phyloP scores from a whole-genome alignment of 257 asterid species.

The Rubia yunnanensis region DNA sequence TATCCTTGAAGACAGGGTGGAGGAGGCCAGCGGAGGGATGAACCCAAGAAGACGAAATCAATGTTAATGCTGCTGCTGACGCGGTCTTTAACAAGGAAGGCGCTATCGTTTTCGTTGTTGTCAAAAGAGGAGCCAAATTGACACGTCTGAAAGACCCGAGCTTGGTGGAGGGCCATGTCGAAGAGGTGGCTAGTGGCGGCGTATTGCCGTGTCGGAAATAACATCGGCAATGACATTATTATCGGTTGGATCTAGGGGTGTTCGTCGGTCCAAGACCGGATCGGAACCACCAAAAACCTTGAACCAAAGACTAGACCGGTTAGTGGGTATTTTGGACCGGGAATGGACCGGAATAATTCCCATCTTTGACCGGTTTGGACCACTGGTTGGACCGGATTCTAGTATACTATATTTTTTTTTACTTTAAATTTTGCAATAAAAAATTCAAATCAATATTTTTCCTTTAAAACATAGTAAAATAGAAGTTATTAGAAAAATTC shows the following conservation, averaged over 20 bases:
- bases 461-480: no score
- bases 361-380: no score
- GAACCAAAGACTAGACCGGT: no score
- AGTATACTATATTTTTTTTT: no score
- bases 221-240: slow-evolving; percentile 36
- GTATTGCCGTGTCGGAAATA: slow-evolving; percentile 63
- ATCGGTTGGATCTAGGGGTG: not conserved
- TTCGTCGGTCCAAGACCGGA: no score
- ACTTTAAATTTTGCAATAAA: no score
- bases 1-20: slow-evolving; percentile 79
- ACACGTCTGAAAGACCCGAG: slow-evolving; percentile 60
- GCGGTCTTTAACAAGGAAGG: slow-evolving; percentile 34
- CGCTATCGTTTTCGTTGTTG: slow-evolving; percentile 22
- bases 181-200: slow-evolving; percentile 74
- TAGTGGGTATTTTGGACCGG: no score
- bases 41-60: slow-evolving; percentile 68
- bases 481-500: no score
- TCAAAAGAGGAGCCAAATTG: slow-evolving; percentile 52
- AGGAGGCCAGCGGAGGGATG: slow-evolving; percentile 54
- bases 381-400: no score
- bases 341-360: no score
- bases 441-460: no score
- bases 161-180: slow-evolving; percentile 63
- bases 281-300: no score
- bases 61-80: slow-evolving; percentile 40